Evolutionary conservation across 1,139 yeast genomes (phyloP), one percentile per base, ranked within the genome.

Genomic region (Saccharomyces hybrid): DNA sequence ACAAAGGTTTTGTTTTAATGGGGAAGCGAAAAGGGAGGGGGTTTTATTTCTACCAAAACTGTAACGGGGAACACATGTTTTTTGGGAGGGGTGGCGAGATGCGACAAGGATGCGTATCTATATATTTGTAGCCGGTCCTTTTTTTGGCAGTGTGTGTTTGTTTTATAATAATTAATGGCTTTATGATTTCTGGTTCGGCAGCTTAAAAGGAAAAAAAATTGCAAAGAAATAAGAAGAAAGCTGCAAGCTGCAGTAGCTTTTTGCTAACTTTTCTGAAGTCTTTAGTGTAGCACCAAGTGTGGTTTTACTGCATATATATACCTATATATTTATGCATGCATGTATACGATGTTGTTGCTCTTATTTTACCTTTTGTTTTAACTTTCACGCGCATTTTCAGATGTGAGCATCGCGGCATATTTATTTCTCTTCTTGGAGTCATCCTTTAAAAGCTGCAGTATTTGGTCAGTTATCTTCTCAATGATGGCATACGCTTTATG

Each of bases 401-500:
- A 60, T 55, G 71, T 68, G 46, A 69, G 51, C 16, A 69, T 47
- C 11, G 57, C 61, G 5, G 67, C 61, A 53, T 57, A 66, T 42
- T 68, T 66, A 49, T 72, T 68, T 60, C 76, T 69, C 46, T 56
- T 53, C n/a, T 64, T 64, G 29, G 78, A 82, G 63, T 88, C 91
- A 47, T 75, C 74, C 60, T 82, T 79, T 54, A 89, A 71, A 50
- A 78, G 73, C 4, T 67, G 64, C 55, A 82, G 79, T 52, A 93
- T 86, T 63, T 80, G 74, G 32, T 82, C 81, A 0, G 96, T 88
- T 58, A 88, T 69, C 23, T 71, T 68, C 54, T 80, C 83, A 6
- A 89, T 95, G 48, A 83, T 78, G 9, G 71, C 70, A 65, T 80
- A 82, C 1, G 96, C 95, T 58, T 78, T 74, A 56, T 80, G 79